These are phyloP conservation scores for Sporothrix curviconia DNA, from an alignment of 2,329 filamentous ascomycete genomes.

Conservation along the genomic window DNA sequence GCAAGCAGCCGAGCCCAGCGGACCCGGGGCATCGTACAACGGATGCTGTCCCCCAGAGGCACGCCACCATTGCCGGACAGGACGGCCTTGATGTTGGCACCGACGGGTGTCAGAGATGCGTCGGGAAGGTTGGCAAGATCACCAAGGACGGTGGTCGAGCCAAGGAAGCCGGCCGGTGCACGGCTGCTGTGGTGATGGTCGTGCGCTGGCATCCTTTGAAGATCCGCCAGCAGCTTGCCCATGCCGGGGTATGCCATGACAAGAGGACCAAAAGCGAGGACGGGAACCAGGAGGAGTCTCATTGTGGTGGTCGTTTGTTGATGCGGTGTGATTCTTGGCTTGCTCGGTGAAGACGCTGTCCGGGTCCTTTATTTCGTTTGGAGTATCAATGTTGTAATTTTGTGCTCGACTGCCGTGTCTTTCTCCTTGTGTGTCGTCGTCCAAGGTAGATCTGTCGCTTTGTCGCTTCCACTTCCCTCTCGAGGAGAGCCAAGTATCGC, in stretches of 20 bases:
- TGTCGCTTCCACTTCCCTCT: background rate
- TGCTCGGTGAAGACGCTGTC: background rate
- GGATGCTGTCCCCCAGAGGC: conserved; percentile 15
- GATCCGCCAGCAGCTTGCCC: conserved; percentile 19
- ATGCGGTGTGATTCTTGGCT: background rate
- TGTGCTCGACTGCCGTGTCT: background rate
- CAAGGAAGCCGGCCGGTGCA: conserved; percentile 26
- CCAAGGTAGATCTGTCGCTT: background rate
- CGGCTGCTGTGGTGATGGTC: conserved; percentile 13
- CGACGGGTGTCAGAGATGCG: conserved; percentile 29
- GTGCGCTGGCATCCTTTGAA: background rate
- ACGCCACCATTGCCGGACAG: conserved; percentile 26
- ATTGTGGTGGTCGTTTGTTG: background rate
- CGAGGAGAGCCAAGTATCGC: background rate
- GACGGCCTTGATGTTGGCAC: conserved; percentile 33
- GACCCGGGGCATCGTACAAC: conserved; percentile 19
- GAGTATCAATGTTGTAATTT: background rate
- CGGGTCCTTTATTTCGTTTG: background rate
- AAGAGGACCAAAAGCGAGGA: background rate
- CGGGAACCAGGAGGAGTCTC: background rate
- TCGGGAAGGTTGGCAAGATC: conserved; percentile 30
- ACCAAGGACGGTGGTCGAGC: conserved; percentile 35
- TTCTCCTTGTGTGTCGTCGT: background rate
- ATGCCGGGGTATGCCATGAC: conserved; percentile 21
- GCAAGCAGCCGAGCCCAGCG: conserved; percentile 24